Evolutionary conservation across 2,329 filamentous ascomycete species (phyloP), one percentile per base, ranked within the genome.

Genomic region (Arthrobotrys musiformis): DNA sequence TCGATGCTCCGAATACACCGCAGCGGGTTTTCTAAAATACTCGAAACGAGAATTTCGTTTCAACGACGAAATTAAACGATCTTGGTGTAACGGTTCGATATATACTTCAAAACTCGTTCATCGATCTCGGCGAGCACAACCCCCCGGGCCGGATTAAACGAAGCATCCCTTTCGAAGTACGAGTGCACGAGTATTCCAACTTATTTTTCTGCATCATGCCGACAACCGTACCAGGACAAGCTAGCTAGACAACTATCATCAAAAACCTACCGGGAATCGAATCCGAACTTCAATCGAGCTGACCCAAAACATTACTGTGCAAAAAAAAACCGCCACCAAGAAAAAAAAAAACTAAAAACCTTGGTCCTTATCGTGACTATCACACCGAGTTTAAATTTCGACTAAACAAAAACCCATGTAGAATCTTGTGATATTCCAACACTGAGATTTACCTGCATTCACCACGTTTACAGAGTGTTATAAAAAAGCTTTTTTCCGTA

Each of bases 241-340:
- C 28, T 56, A 56, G 1, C 28, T n/a, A 19, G 7, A 9, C 13
- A 46, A 22, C 46, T 26, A 26, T 46, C 42, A 2, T n/a, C 13
- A 26, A 52, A 52, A 52, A 17, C 1, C 26, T 19, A 56, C 50
- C n/a, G 37, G 54, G 54, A 33, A 58, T 40, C 54, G 22, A 13
- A 50, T n/a, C 54, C 30, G 37, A 56, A 56, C 35, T 58, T 9
- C 13, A 37, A 37, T 35, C 50, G 28, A 58, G 54, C 54, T 58
- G 54, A 40, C 54, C 33, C 19, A 58, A 40, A 40, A 58, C 33
- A 58, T 22, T 3, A n/a, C n/a, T 17, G 15, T 4, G 15, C 24
- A 9, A 19, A 54, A 33, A 33, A 15, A 40, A 40, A 58, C 30
- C 44, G 44, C 54, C 54, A 58, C 54, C 44, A 48, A 13, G 24